Base-by-base conservation (phyloP, 306 rosid genomes). In the Biancaea sappan region DNA sequence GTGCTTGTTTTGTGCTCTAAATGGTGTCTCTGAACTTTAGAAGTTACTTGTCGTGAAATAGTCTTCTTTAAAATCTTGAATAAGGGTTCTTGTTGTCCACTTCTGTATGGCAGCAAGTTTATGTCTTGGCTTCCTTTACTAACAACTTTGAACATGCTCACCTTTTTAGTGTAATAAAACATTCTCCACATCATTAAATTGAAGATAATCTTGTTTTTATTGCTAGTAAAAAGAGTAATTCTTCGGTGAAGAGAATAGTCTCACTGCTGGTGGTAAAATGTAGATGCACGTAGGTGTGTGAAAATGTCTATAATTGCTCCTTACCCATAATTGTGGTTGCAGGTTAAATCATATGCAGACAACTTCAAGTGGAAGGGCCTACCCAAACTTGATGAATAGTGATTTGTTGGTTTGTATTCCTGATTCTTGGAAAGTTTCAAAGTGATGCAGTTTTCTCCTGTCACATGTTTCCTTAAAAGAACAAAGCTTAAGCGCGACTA, bases 281-380 rank as follows among this genome's bases (percentile, higher is more conserved):
- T n/a, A 51, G 37, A 52, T 56, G 66, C 54, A 16, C 54, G 24
- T 6, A 9, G 59, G 11, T 16, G 40, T 37, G 21, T 9, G 18
- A 37, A 35, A 32, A 0, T 38, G 4, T 34, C 46, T 38, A 2
- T 44, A 44, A 16, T 52, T 31, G 50, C 80, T 43, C 26, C 15
- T 18, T 74, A 24, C 43, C 21, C 52, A 31, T 24, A 63, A 79
- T 32, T 56, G 38, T 35, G 69, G 31, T 78, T 84, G 81, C 82
- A 92, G 99, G 90, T 74, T 69, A 94, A 84, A 76, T 66, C 92
- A 69, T 94, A 94, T 77, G 93, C 99, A 2, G 99, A 94, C 80
- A 94, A 94, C 87, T 94, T 92, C 81, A 94, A 88, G 87, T 92
- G 97, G 93, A 94, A 94, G 90, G 99, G 97, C 51, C 91, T 37